phyloP scores from a whole-genome alignment of 805 yeast genomes.

The Wickerhamiella spandovensis region DNA sequence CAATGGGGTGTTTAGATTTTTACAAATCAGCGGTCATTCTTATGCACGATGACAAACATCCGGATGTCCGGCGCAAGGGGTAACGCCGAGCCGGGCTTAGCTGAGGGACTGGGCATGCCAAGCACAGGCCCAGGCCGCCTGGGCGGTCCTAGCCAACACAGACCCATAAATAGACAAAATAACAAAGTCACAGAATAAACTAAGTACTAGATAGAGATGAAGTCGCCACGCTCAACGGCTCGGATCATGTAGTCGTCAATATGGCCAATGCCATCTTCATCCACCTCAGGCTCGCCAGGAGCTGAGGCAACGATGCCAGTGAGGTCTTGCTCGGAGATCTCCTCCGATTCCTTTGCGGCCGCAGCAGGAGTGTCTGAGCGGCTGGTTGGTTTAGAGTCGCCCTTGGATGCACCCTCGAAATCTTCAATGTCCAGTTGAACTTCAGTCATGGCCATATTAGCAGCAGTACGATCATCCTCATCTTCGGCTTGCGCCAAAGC shows the following conservation, averaged over 20 bases:
- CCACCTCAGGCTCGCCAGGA: conserved; percentile 32
- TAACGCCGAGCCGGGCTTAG: too few species aligned
- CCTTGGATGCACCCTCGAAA: conserved; percentile 38
- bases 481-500: conserved; percentile 89
- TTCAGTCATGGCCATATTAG: conserved; percentile 76
- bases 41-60: not conserved
- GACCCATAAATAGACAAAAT: too few species aligned
- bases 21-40: not conserved
- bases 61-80: not conserved
- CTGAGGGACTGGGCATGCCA: too few species aligned
- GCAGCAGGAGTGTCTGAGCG: conserved; percentile 13
- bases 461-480: conserved; percentile 65
- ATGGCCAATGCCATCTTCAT: conserved; percentile 50
- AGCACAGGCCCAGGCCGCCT: too few species aligned
- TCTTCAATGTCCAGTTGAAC: conserved; percentile 76
- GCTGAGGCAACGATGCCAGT: not conserved
- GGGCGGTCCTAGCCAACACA: too few species aligned
- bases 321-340: conserved; percentile 10
- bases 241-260: conserved; percentile 94
- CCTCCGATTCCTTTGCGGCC: conserved; percentile 17
- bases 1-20: not conserved
- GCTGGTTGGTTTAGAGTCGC: not conserved
- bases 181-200: too few species aligned
- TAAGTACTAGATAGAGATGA: not conserved
- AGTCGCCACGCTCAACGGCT: conserved; percentile 63